phyloP scores from a whole-genome alignment of 1,139 yeast species.

The Kodamaea plutei region DNA sequence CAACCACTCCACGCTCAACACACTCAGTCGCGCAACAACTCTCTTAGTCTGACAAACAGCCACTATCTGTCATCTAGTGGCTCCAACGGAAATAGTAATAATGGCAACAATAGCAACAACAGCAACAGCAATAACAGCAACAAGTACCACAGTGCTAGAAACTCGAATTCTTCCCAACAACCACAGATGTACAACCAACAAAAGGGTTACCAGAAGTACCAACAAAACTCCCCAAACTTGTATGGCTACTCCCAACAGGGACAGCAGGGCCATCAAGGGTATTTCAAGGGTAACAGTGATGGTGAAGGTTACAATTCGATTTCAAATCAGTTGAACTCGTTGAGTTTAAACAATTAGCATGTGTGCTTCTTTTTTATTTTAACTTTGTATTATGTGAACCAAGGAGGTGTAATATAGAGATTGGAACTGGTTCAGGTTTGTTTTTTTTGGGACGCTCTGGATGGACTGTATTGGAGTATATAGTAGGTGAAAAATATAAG shows the following conservation, averaged over 20 bases:
- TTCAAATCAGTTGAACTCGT: conserved; percentile 31
- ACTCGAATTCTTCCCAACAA: conserved; percentile 21
- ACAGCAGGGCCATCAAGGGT: neutral
- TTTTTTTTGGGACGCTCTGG: too few species aligned
- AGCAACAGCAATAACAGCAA: conserved; percentile 6
- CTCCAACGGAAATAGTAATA: conserved; percentile 1
- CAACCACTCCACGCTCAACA: conserved; percentile 23
- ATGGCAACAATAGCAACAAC: conserved; percentile 1
- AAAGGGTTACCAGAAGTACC: conserved; percentile 18
- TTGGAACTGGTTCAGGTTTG: conserved; percentile 2
- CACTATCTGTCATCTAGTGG: conserved; percentile 7
- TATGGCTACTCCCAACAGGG: conserved; percentile 16
- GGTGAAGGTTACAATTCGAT: conserved; percentile 9
- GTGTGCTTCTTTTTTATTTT: too few species aligned
- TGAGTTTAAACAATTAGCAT: conserved; percentile 27
- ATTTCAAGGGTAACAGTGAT: neutral
- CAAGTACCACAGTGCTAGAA: conserved; percentile 18
- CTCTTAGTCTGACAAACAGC: conserved; percentile 11
- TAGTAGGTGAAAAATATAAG: neutral
- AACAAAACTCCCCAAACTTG: conserved; percentile 25
- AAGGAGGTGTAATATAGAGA: conserved; percentile 4
- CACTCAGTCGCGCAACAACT: conserved; percentile 13
- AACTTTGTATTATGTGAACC: too few species aligned
- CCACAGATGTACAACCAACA: conserved; percentile 16
- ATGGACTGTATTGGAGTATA: conserved; percentile 1